Percentiles rank a stretch among this genome's conserved stretches.
phyloP scores from a whole-genome alignment of 805 yeast species.

The Ogataea trehaloabstinens region DNA sequence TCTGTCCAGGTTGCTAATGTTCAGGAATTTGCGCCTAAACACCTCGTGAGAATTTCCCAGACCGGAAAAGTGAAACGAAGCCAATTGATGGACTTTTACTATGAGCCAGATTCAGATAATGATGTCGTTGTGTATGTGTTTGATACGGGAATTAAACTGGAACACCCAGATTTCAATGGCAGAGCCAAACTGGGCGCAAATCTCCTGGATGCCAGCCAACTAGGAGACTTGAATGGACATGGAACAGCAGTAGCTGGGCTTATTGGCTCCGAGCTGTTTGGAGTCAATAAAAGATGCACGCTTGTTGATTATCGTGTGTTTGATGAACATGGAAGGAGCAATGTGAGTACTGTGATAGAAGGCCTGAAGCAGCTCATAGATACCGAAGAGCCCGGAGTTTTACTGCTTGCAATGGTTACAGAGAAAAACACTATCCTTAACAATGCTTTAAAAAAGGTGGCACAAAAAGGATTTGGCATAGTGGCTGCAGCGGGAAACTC shows the following conservation, averaged over 20 bases:
- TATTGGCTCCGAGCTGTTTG: constrained; percentile 48
- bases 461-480: constrained; percentile 41
- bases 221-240: constrained; percentile 44
- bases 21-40: constrained; percentile 43
- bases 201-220: constrained; percentile 29
- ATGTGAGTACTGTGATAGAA: constrained; percentile 31
- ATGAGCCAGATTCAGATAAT: constrained; percentile 41
- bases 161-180: constrained; percentile 43
- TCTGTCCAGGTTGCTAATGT: constrained; percentile 35
- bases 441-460: constrained; percentile 42
- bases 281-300: constrained; percentile 48
- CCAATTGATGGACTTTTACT: constrained; percentile 38
- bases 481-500: constrained; percentile 53
- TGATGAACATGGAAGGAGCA: constrained; percentile 36
- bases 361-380: constrained; percentile 29
- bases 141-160: constrained; percentile 37
- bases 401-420: constrained; percentile 38
- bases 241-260: constrained; percentile 60
- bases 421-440: constrained; percentile 40
- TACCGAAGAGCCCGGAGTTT: constrained; percentile 33
- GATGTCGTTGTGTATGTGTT: constrained; percentile 38
- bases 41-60: constrained; percentile 42
- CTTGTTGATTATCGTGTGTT: constrained; percentile 44
- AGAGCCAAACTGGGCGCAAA: constrained; percentile 44
- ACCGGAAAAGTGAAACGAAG: constrained; percentile 21